phyloP scores from a whole-genome alignment of 1,284 basidiomycete genomes.

The Thecaphora thlaspeos region DNA sequence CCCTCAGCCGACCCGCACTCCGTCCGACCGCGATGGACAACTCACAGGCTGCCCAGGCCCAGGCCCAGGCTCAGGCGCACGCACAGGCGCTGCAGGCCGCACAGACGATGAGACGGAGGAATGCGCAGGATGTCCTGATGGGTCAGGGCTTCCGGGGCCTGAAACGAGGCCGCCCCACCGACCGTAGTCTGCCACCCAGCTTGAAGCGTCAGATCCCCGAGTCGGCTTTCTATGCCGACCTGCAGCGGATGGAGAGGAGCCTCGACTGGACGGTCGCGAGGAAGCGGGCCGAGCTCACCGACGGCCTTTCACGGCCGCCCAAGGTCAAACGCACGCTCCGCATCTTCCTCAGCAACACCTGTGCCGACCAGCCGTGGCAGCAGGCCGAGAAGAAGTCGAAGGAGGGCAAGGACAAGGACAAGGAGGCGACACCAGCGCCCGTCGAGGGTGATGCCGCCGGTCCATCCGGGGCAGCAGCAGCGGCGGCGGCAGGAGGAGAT shows the following conservation, averaged over 20 bases:
- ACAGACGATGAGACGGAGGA: constrained; percentile 31
- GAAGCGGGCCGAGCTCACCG: constrained; percentile 74
- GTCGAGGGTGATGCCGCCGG: constrained; percentile 7
- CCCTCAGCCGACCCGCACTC: not conserved
- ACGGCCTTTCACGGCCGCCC: constrained; percentile 56
- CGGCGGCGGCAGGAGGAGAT: constrained; percentile 14
- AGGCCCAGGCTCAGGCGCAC: constrained; percentile 32
- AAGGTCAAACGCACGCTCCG: constrained; percentile 75
- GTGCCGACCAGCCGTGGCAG: constrained; percentile 69
- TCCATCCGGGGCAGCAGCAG: constrained; percentile 13
- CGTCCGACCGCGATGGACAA: constrained; percentile 15
- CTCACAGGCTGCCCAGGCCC: constrained; percentile 23
- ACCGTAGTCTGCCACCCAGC: constrained; percentile 74
- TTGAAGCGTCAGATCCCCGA: constrained; percentile 63
- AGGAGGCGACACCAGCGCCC: constrained; percentile 4
- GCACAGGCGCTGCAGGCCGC: constrained; percentile 27
- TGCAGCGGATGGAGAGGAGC: constrained; percentile 83
- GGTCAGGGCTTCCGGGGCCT: constrained; percentile 51
- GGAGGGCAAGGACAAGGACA: constrained; percentile 34
- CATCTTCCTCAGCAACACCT: constrained; percentile 83
- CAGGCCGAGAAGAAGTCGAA: constrained; percentile 29
- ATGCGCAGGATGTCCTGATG: constrained; percentile 43
- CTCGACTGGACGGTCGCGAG: constrained; percentile 93
- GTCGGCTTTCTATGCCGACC: constrained; percentile 76
- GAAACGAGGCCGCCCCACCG: constrained; percentile 76